Conservation (phyloP, 208 protist species). For the Crithidia fasciculata region DNA sequence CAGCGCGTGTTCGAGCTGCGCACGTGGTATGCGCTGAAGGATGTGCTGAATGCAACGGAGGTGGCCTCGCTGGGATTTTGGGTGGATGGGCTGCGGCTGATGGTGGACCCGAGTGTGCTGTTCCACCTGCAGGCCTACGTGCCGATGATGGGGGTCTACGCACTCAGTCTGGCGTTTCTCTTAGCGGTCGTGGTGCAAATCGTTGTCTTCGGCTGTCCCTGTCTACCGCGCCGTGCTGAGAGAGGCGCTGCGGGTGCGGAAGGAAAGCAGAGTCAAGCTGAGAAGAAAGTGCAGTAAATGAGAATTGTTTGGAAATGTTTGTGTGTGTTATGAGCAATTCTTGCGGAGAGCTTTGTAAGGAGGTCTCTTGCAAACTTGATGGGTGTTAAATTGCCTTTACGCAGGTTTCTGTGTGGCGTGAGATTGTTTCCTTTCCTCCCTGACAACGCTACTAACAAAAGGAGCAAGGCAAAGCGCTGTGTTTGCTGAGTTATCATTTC, state of each 20-base stretch:
- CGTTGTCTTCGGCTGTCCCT: not conserved
- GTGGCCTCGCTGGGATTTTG: constrained; percentile 8
- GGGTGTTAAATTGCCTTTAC: no score
- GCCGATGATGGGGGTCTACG: not conserved
- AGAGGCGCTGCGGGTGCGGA: not conserved
- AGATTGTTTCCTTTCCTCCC: no score
- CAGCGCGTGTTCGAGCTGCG: constrained; percentile 7
- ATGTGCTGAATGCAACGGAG: constrained; percentile 13
- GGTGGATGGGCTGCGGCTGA: constrained; percentile 5
- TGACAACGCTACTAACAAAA: no score
- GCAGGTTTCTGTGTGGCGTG: no score
- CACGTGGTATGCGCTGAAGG: constrained; percentile 5
- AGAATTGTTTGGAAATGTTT: not conserved
- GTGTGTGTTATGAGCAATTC: not conserved
- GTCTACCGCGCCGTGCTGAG: not conserved
- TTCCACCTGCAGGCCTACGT: constrained; percentile 21
- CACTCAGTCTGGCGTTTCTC: not conserved
- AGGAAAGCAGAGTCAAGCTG: no score
- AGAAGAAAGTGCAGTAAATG: not conserved
- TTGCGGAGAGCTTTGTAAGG: no score
- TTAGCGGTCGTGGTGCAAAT: not conserved
- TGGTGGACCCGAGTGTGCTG: not conserved
- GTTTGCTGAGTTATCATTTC: no score
- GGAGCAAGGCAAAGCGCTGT: no score
- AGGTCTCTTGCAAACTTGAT: no score